These are phyloP conservation scores for Mangifera indica DNA, from an alignment of 345 rosid genomes.

Conservation along the genomic window DNA sequence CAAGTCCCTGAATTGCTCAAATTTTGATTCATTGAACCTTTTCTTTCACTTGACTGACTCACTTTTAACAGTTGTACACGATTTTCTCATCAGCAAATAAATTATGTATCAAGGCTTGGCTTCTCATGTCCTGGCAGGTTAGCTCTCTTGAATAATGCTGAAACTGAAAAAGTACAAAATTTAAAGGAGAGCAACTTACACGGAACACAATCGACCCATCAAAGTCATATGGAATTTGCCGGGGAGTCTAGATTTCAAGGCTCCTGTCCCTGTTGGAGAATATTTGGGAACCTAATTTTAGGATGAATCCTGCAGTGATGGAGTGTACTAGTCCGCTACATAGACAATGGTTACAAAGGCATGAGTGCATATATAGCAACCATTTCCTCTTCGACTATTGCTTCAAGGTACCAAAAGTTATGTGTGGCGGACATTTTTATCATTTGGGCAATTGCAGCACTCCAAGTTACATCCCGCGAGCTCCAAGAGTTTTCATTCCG, in stretches of 20 bases:
- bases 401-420: constrained; percentile 2
- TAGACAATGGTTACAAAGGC: constrained; percentile 7
- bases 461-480: constrained; percentile 16
- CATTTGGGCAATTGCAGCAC: neutral
- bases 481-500: constrained; percentile 18
- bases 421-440: constrained; percentile 1
- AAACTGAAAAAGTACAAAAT: neutral
- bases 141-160: too few relatives aligned
- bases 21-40: neutral
- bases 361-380: neutral
- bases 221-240: constrained; percentile 9
- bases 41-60: neutral
- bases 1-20: neutral
- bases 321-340: neutral
- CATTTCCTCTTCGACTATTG: constrained; percentile 6
- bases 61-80: too few relatives aligned
- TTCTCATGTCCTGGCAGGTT: too few relatives aligned
- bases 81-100: too few relatives aligned
- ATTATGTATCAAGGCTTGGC: too few relatives aligned
- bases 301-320: neutral
- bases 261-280: too few relatives aligned
- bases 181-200: too few relatives aligned
- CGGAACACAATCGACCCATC: constrained; percentile 10
- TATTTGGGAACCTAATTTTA: neutral
- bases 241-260: constrained; percentile 1